phyloP scores from a whole-genome alignment of 352 stramenopile species.

The Globisporangium perplexum region DNA sequence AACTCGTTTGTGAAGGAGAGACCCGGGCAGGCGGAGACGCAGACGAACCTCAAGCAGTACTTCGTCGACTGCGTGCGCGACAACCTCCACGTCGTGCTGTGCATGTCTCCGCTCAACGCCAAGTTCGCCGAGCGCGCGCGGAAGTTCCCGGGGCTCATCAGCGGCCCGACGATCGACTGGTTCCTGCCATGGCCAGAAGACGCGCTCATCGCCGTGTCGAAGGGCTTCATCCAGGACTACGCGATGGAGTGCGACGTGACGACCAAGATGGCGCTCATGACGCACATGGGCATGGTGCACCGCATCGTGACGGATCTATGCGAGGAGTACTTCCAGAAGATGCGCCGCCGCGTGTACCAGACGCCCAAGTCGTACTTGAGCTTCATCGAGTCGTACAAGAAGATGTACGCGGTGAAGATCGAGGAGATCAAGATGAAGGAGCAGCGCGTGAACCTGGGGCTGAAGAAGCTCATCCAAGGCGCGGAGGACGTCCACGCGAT shows the following conservation, averaged over 20 bases:
- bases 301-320: conserved; percentile 96
- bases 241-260: conserved; percentile 90
- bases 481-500: conserved; percentile 96
- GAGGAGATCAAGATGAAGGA: conserved; percentile 96
- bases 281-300: conserved; percentile 98
- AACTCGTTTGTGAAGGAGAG: conserved; percentile 94
- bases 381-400: conserved; percentile 98
- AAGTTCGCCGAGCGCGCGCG: conserved; percentile 95
- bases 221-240: conserved; percentile 96
- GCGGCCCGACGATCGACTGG: conserved; percentile 98
- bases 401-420: conserved; percentile 94
- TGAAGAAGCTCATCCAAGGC: conserved; percentile 98
- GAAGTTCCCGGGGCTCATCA: conserved; percentile 97
- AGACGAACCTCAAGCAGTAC: conserved; percentile 97
- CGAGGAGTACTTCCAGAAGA: conserved; percentile 98
- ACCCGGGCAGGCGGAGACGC: conserved; percentile 92
- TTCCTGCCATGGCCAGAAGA: conserved; percentile 99
- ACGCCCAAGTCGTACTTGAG: conserved; percentile 98
- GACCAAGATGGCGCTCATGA: conserved; percentile 90
- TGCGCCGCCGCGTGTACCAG: conserved; percentile 96
- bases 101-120: conserved; percentile 98
- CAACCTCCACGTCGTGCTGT: conserved; percentile 98
- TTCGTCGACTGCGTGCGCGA: conserved; percentile 98
- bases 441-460: conserved; percentile 93
- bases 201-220: conserved; percentile 95